Evolutionary conservation across 2,329 filamentous ascomycete species (phyloP).

Genomic region (Talaromyces sp.): DNA sequence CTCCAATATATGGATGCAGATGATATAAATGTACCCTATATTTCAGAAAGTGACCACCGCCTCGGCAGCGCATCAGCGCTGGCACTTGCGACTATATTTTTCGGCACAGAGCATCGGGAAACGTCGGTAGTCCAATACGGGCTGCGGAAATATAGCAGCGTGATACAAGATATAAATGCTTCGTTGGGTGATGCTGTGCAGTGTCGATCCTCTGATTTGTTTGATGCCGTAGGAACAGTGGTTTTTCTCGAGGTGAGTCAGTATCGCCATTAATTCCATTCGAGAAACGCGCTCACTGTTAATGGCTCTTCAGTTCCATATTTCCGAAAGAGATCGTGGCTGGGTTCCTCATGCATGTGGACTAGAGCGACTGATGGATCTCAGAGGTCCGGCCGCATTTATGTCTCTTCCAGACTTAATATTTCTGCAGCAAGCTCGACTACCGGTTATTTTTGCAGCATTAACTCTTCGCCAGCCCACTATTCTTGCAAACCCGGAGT

Average conservation of each 20-base stretch:
- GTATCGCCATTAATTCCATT: neutral
- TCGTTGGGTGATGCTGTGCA: neutral
- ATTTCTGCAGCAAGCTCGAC: conserved; percentile 1
- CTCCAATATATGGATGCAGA: neutral
- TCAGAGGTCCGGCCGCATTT: neutral
- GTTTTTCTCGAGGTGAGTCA: neutral
- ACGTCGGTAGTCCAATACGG: neutral
- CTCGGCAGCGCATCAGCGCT: neutral
- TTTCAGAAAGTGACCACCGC: neutral
- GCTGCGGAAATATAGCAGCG: neutral
- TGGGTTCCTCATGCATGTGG: neutral
- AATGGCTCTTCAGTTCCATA: neutral
- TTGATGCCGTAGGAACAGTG: conserved; percentile 2
- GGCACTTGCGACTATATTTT: conserved; percentile 2
- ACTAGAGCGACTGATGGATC: neutral
- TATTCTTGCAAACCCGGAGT: neutral
- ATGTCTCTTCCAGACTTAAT: conserved; percentile 1
- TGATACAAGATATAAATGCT: conserved; percentile 1
- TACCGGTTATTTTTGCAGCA: neutral
- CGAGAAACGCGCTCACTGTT: neutral
- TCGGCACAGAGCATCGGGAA: conserved; percentile 1
- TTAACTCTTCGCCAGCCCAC: neutral
- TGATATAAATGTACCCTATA: neutral
- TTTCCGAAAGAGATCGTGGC: conserved; percentile 1
- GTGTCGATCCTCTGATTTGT: neutral